Evolutionary conservation across 495 filamentous ascomycete genomes (phyloP).

Genomic region (Aspergillus homomorphus): DNA sequence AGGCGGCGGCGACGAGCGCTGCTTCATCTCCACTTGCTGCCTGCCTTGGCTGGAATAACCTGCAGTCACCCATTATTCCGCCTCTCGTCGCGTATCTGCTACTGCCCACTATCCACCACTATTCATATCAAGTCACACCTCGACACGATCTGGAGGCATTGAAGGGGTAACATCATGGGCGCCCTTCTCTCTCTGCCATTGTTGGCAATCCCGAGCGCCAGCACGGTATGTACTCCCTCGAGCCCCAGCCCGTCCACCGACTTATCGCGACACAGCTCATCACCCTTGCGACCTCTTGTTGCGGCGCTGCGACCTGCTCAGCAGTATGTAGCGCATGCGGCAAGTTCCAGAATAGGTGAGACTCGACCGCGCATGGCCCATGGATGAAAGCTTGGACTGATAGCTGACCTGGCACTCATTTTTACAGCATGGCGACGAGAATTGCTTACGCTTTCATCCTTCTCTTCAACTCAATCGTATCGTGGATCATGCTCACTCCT

Average conservation of each 20-base stretch:
- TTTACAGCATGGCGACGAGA: conserved; percentile 81
- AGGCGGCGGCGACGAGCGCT: conserved; percentile 15
- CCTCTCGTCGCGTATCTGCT: too few species aligned
- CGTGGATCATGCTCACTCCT: conserved; percentile 98
- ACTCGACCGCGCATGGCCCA: neutral
- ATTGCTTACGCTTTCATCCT: conserved; percentile 97
- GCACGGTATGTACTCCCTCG: conserved; percentile 64
- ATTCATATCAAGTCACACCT: neutral
- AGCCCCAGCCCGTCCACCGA: neutral
- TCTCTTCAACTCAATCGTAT: conserved; percentile 90
- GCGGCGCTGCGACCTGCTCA: conserved; percentile 91
- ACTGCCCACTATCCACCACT: neutral
- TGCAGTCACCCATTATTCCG: too few species aligned
- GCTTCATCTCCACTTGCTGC: neutral
- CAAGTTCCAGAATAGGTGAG: conserved; percentile 91
- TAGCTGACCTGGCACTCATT: conserved; percentile 14
- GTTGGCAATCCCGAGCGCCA: conserved; percentile 78
- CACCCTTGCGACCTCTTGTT: conserved; percentile 79
- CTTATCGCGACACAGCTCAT: conserved; percentile 57
- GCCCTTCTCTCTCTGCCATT: conserved; percentile 87
- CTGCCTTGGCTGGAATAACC: too few species aligned
- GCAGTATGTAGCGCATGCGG: conserved; percentile 92
- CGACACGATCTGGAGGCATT: neutral
- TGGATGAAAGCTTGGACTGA: neutral
- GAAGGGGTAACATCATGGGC: conserved; percentile 56